A percentile compares a stretch with the other conserved stretches of the same genome.
These are phyloP conservation scores for Schizophyllum commune DNA, from an alignment of 1,284 basidiomycete species.

Conservation along the genomic window DNA sequence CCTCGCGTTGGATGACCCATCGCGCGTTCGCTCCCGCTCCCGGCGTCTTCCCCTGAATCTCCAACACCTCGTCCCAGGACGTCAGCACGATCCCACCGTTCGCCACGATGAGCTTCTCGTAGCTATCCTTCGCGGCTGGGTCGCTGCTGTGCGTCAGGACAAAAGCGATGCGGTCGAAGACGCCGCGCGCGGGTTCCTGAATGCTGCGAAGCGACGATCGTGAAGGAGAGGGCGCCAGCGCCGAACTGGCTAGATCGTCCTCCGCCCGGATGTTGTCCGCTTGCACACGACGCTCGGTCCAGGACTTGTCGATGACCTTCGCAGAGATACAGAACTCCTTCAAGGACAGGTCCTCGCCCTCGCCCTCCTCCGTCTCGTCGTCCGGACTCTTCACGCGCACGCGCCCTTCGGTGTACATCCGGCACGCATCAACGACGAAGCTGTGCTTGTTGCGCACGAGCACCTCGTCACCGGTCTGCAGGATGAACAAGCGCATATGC, in stretches of 20 bases:
- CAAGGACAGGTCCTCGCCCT: background rate
- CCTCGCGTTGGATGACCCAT: conserved; percentile 41
- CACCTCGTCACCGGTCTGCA: conserved; percentile 50
- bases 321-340: background rate
- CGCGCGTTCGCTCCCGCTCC: conserved; percentile 31
- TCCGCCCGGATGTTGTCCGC: background rate
- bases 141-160: conserved; percentile 23
- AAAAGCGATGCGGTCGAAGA: conserved; percentile 5
- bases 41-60: conserved; percentile 42
- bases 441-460: conserved; percentile 27
- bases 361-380: background rate
- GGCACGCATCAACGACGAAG: conserved; percentile 18
- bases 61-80: conserved; percentile 61
- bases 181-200: background rate
- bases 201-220: background rate
- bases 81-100: conserved; percentile 57
- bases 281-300: conserved; percentile 26
- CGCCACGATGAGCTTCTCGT: conserved; percentile 38
- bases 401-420: background rate
- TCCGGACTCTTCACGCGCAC: background rate
- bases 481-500: conserved; percentile 44
- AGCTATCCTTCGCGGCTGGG: conserved; percentile 25
- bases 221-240: background rate
- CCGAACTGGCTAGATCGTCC: background rate
- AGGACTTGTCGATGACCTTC: conserved; percentile 27